Evolutionary conservation across 2,329 filamentous ascomycete genomes (phyloP), one percentile per base, ranked within the genome.

Genomic region (Colletotrichum eleusines): DNA sequence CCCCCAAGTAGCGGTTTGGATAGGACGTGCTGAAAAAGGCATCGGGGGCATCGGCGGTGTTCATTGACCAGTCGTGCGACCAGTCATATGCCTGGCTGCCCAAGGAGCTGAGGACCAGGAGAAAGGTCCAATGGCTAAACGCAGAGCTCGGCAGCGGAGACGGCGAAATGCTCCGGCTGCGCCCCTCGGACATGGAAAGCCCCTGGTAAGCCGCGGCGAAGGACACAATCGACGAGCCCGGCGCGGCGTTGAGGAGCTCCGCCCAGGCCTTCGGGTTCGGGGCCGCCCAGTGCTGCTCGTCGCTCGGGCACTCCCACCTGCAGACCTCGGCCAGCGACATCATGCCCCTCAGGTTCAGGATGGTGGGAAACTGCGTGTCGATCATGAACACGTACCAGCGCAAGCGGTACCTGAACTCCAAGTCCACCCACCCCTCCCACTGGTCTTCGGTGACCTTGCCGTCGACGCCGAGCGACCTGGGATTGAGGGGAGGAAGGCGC

Each of bases 331-430:
- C 40, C 20, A 44, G 38, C 9, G 51, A 69, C n/a, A 69, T 51
- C 51, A 53, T 69, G 3, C 60, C 35, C 20, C 60, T 57, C 60
- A 69, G 44, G 50, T 69, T 64, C 50, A 69, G 23, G 7, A 64
- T 46, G 35, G 33, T 51, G 3, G 66, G 60, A 12, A 69, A 69
- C 44, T 69, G 66, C 14, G 40, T 51, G 28, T 69, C 66, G 3
- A 69, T 31, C 60, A 64, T 58, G 60, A 64, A 69, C 12, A 69
- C 66, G 23, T 57, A 69, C 66, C 66, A 69, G 18, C 59, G 26
- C 44, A 68, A n/a, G 6, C 66, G 66, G 23, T 51, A 42, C 2
- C 20, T 14, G 5, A 33, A 58, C 18, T 68, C 66, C 23, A 42
- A 23, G 23, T 20, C 28, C 11, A 42, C 20, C 66, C 66, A 68